Evolutionary conservation across 805 yeast species (phyloP).

Genomic region (Yarrowia sp.): DNA sequence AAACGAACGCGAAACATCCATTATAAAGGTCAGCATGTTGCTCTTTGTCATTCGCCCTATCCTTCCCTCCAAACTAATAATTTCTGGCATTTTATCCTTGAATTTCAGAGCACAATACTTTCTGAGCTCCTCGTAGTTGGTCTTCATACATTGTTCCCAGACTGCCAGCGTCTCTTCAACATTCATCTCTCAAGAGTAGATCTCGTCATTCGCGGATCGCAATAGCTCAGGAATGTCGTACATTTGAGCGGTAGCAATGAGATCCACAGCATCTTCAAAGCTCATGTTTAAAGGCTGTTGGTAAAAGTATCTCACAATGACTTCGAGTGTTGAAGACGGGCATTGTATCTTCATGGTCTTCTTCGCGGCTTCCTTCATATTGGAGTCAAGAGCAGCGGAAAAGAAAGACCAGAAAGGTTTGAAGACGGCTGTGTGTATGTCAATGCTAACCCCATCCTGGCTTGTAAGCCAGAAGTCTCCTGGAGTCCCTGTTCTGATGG

Average conservation of each 20-base stretch:
- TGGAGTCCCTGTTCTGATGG: not conserved
- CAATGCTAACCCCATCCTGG: not conserved
- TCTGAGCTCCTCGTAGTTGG: not conserved
- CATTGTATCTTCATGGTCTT: not conserved
- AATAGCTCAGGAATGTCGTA: not conserved
- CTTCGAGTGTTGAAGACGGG: not conserved
- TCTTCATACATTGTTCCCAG: not conserved
- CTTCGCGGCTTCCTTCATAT: not conserved
- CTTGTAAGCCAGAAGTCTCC: not conserved
- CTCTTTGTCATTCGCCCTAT: not conserved
- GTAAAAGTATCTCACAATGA: not conserved
- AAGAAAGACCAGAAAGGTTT: not conserved
- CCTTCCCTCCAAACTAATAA: not conserved
- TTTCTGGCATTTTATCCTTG: not conserved
- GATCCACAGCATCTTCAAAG: not conserved
- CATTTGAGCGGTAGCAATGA: not conserved
- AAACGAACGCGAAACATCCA: too few relatives aligned
- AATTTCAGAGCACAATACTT: not conserved
- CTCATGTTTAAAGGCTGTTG: not conserved
- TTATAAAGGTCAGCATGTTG: not conserved
- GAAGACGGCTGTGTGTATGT: not conserved
- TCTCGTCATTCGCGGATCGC: not conserved
- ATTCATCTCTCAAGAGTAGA: not conserved
- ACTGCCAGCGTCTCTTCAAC: not conserved
- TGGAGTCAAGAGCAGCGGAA: not conserved